These are phyloP conservation scores for Lactarius hatsudake DNA, from an alignment of 768 basidiomycete genomes.

Conservation along the genomic window DNA sequence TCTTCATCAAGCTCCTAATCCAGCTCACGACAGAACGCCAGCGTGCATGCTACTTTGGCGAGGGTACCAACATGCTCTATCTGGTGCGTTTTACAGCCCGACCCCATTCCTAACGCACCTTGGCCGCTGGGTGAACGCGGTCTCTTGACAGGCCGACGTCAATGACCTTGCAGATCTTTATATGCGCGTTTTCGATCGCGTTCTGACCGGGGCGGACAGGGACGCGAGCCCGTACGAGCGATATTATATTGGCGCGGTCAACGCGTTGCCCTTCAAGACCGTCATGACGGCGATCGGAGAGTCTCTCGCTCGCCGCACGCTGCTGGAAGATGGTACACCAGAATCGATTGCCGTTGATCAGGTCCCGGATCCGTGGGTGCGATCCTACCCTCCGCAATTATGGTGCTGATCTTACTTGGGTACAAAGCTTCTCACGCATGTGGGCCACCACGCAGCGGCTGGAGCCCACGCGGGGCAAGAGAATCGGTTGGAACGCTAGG, in stretches of 20 bases:
- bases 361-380: slow-evolving; percentile 2
- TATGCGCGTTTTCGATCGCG: slow-evolving; percentile 4
- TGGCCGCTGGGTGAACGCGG: not conserved
- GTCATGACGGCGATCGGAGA: not conserved
- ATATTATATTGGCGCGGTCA: not conserved
- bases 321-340: not conserved
- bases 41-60: not conserved
- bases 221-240: slow-evolving; percentile 1
- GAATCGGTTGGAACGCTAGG: not conserved
- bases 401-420: not conserved
- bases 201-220: not conserved
- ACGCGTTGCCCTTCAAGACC: not conserved
- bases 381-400: not conserved
- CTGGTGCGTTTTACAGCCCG: not conserved
- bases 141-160: not conserved
- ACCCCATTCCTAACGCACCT: not conserved
- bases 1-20: not conserved
- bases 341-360: not conserved
- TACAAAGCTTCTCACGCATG: not conserved
- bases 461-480: not conserved
- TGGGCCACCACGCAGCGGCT: not conserved
- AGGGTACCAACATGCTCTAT: too few species aligned
- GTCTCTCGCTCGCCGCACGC: not conserved
- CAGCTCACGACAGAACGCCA: not conserved
- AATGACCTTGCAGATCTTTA: slow-evolving; percentile 4